phyloP scores from a whole-genome alignment of 2,329 filamentous ascomycete species.

The Ophiostoma quercus region DNA sequence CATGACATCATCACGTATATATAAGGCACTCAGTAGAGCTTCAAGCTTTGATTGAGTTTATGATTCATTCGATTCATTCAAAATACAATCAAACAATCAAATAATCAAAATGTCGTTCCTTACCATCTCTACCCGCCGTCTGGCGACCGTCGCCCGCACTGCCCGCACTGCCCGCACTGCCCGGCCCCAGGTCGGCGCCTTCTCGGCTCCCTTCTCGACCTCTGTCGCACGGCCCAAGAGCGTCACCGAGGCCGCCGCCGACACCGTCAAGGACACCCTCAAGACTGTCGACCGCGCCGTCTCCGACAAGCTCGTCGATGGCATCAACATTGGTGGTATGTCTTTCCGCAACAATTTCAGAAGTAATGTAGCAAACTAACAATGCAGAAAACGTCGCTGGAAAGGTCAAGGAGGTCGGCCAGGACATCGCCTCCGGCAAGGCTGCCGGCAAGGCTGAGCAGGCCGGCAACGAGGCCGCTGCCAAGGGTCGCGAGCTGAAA shows the following conservation, averaged over 20 bases:
- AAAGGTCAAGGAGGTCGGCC: conserved; percentile 47
- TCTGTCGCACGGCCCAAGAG: conserved; percentile 44
- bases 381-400: conserved; percentile 35
- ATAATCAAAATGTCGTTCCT: conserved; percentile 8
- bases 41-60: not conserved
- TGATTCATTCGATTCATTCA: too few species aligned
- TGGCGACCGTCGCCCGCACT: not conserved
- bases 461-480: conserved; percentile 29
- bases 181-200: not conserved
- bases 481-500: conserved; percentile 45
- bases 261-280: conserved; percentile 52
- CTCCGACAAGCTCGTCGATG: conserved; percentile 56
- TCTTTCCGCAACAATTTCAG: too few species aligned
- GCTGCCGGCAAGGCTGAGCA: conserved; percentile 28
- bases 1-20: conserved; percentile 16
- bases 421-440: conserved; percentile 33
- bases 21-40: not conserved
- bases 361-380: too few species aligned
- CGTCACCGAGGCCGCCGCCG: conserved; percentile 33
- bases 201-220: conserved; percentile 43
- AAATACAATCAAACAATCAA: not conserved
- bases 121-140: not conserved
- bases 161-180: not conserved
- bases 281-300: conserved; percentile 57
- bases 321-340: conserved; percentile 55